A percentile compares a stretch with the other conserved stretches of the same genome.
These are phyloP conservation scores for Peniophora sp. DNA, from an alignment of 1,284 basidiomycete genomes.

Conservation along the genomic window DNA sequence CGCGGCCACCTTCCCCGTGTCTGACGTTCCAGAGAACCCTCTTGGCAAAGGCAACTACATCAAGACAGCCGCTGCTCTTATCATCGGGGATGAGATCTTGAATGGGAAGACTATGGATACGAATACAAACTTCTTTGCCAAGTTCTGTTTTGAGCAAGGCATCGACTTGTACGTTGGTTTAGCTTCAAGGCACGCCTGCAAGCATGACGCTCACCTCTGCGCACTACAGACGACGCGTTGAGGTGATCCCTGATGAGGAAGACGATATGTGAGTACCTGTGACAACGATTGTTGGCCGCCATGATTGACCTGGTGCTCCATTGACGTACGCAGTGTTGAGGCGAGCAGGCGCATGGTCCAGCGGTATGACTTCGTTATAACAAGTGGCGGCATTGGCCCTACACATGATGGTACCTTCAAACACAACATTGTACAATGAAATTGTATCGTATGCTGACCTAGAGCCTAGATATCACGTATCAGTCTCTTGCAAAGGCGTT, in stretches of 20 bases:
- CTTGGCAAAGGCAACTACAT: constrained; percentile 66
- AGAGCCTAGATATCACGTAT: constrained; percentile 75
- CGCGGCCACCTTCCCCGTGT: constrained; percentile 36
- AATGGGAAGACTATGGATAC: constrained; percentile 86
- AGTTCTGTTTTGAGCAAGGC: constrained; percentile 83
- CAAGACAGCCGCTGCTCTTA: constrained; percentile 60
- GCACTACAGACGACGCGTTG: constrained; percentile 66
- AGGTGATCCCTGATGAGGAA: constrained; percentile 89
- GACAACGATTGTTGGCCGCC: too few relatives aligned
- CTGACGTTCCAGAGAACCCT: constrained; percentile 52
- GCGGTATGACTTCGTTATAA: constrained; percentile 84
- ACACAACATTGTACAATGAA: neutral
- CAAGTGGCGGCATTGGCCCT: constrained; percentile 81
- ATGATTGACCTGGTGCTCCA: neutral
- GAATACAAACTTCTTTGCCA: constrained; percentile 81
- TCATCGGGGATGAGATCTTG: constrained; percentile 83
- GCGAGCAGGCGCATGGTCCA: constrained; percentile 78
- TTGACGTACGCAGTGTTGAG: constrained; percentile 52
- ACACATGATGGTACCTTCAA: constrained; percentile 68
- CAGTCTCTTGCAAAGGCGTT: constrained; percentile 84
- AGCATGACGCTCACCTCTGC: too few relatives aligned
- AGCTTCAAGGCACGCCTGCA: too few relatives aligned
- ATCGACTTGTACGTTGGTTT: constrained; percentile 59
- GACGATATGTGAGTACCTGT: constrained; percentile 69
- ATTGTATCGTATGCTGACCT: constrained; percentile 9